Conservation (phyloP, 2,329 filamentous ascomycete species). For the Arthrobotrys megalospora region DNA sequence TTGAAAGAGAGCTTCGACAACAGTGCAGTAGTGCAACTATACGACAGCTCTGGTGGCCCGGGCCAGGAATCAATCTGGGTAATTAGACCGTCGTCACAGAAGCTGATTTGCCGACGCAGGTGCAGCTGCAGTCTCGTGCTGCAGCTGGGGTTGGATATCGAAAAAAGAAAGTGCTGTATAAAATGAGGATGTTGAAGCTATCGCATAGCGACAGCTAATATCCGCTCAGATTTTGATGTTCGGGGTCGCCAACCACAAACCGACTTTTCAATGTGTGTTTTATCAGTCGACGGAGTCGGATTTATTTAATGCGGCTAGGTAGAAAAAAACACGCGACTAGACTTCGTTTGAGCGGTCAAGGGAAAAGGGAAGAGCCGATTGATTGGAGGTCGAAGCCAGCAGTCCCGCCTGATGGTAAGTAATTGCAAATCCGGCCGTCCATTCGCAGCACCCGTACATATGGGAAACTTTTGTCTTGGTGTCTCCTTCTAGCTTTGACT, state of each 20-base stretch:
- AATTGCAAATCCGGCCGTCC: slow-evolving; percentile 42
- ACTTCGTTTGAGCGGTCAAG: slow-evolving; percentile 39
- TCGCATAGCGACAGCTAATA: slow-evolving; percentile 60
- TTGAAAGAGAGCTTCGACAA: slow-evolving; percentile 46
- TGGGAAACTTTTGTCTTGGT: slow-evolving; percentile 29
- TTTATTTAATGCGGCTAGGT: slow-evolving; percentile 55
- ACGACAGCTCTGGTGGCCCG: slow-evolving; percentile 49
- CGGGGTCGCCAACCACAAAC: slow-evolving; percentile 58
- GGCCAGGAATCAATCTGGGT: slow-evolving; percentile 58
- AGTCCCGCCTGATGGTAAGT: slow-evolving; percentile 51
- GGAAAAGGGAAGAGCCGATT: slow-evolving; percentile 47
- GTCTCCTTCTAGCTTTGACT: slow-evolving; percentile 48
- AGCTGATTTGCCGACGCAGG: slow-evolving; percentile 54
- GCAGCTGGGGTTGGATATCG: slow-evolving; percentile 41
- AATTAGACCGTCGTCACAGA: slow-evolving; percentile 60
- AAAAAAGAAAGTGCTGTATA: slow-evolving; percentile 61
- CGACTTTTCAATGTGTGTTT: slow-evolving; percentile 55
- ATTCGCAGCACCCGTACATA: slow-evolving; percentile 54
- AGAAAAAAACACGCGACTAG: slow-evolving; percentile 52
- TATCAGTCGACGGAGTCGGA: slow-evolving; percentile 52
- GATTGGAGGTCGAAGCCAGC: slow-evolving; percentile 50
- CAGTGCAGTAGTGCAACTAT: slow-evolving; percentile 57
- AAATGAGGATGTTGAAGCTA: slow-evolving; percentile 59
- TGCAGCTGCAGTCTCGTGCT: slow-evolving; percentile 59
- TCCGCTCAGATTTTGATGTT: slow-evolving; percentile 56